Evolutionary conservation across 805 yeast genomes (phyloP).

Genomic region (Starmerella potacharoeniae): DNA sequence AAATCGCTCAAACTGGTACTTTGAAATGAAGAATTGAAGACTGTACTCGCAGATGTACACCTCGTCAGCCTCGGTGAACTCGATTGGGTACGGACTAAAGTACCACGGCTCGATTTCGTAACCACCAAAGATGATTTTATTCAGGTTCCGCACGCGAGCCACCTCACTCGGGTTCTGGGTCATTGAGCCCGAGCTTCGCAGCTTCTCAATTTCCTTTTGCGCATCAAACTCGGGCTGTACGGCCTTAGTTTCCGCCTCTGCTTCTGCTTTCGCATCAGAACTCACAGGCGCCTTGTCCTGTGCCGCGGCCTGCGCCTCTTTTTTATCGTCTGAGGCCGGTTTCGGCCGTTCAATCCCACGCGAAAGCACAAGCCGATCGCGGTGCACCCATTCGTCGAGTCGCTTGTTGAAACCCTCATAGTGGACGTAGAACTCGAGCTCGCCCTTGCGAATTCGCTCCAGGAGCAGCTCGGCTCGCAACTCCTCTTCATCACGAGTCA

Average conservation of each 20-base stretch:
- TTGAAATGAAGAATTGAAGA: constrained; percentile 74
- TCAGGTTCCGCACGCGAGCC: constrained; percentile 78
- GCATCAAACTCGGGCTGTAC: constrained; percentile 75
- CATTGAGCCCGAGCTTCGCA: constrained; percentile 95
- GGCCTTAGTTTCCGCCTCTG: constrained; percentile 22
- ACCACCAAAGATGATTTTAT: constrained; percentile 71
- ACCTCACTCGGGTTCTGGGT: constrained; percentile 79
- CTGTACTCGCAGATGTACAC: constrained; percentile 88
- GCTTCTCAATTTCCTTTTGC: constrained; percentile 84
- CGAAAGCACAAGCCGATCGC: constrained; percentile 59
- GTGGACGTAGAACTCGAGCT: constrained; percentile 79
- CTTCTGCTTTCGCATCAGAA: constrained; percentile 20
- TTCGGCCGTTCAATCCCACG: constrained; percentile 63
- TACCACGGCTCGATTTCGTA: constrained; percentile 98
- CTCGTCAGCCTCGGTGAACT: constrained; percentile 82
- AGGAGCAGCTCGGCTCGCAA: constrained; percentile 80
- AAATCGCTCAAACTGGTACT: constrained; percentile 85
- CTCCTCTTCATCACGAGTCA: constrained; percentile 65
- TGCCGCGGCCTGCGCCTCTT: constrained; percentile 34
- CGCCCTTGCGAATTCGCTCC: constrained; percentile 60
- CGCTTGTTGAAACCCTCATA: constrained; percentile 91
- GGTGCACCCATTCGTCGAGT: constrained; percentile 85
- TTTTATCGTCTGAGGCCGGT: constrained; percentile 25
- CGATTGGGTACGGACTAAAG: constrained; percentile 93
- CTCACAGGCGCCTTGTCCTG: constrained; percentile 20